phyloP scores from a whole-genome alignment of 225 moss, liverwort and hornwort genomes.

The Physcomitrium patens region DNA sequence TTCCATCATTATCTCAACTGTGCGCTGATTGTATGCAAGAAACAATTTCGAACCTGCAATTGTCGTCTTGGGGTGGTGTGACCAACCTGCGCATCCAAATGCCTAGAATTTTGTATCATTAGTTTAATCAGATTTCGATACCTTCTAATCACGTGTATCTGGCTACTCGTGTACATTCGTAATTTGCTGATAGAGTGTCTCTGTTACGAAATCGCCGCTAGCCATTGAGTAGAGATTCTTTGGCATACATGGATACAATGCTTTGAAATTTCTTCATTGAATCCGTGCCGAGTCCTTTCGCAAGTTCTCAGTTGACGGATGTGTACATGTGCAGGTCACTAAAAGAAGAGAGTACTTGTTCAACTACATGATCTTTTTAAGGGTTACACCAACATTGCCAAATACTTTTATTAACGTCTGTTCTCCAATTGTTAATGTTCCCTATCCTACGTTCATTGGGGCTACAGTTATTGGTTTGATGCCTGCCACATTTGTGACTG shows the following conservation, averaged over 20 bases:
- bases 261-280: too few species aligned
- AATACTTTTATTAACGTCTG: conserved; percentile 97
- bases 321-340: conserved; percentile 60
- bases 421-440: conserved; percentile 91
- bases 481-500: conserved; percentile 86
- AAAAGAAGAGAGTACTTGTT: conserved; percentile 73
- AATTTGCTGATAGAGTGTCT: too few species aligned
- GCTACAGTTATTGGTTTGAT: conserved; percentile 84
- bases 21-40: not conserved
- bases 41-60: not conserved
- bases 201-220: too few species aligned
- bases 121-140: too few species aligned
- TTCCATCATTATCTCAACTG: not conserved
- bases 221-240: too few species aligned
- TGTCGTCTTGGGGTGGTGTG: not conserved
- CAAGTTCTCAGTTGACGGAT: conserved; percentile 17
- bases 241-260: too few species aligned
- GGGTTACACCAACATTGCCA: conserved; percentile 91
- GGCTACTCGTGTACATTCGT: too few species aligned
- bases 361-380: conserved; percentile 94
- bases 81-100: not conserved
- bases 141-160: too few species aligned
- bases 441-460: conserved; percentile 71
- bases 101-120: too few species aligned
- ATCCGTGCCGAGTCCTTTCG: not conserved